phyloP scores from a whole-genome alignment of 2,329 filamentous ascomycete genomes.

The Hyphodiscus sp. region DNA sequence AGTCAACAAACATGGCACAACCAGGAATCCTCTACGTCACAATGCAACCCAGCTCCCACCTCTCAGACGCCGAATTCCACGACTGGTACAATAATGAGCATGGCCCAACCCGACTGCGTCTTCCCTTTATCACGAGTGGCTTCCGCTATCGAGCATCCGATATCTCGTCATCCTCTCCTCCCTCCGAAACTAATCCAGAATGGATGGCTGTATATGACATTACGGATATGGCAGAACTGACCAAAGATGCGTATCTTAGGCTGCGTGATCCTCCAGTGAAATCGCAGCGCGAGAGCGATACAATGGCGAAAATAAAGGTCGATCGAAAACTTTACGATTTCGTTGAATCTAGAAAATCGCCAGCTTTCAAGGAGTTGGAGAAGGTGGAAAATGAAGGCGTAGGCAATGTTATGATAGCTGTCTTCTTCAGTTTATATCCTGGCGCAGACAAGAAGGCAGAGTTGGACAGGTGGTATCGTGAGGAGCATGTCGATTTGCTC shows the following conservation, averaged over 20 bases:
- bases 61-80: constrained; percentile 61
- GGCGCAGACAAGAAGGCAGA: constrained; percentile 48
- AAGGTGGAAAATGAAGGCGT: constrained; percentile 51
- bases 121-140: constrained; percentile 69
- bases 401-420: constrained; percentile 55
- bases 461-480: constrained; percentile 62
- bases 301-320: constrained; percentile 61
- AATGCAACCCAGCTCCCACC: constrained; percentile 70
- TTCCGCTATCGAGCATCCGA: constrained; percentile 72
- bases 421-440: constrained; percentile 50
- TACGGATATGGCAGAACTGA: constrained; percentile 64
- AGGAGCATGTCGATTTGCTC: constrained; percentile 69
- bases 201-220: constrained; percentile 82
- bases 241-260: constrained; percentile 61
- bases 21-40: constrained; percentile 77
- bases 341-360: constrained; percentile 47
- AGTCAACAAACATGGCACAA: neutral
- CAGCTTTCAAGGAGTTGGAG: constrained; percentile 53
- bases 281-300: constrained; percentile 52
- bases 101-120: constrained; percentile 70
- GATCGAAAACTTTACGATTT: constrained; percentile 66
- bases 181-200: constrained; percentile 44
- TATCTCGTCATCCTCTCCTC: constrained; percentile 22
- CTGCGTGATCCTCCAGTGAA: constrained; percentile 53
- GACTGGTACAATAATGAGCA: constrained; percentile 96